Conservation (phyloP, 1,139 yeast species). For the Yamadazyma blattariae region DNA sequence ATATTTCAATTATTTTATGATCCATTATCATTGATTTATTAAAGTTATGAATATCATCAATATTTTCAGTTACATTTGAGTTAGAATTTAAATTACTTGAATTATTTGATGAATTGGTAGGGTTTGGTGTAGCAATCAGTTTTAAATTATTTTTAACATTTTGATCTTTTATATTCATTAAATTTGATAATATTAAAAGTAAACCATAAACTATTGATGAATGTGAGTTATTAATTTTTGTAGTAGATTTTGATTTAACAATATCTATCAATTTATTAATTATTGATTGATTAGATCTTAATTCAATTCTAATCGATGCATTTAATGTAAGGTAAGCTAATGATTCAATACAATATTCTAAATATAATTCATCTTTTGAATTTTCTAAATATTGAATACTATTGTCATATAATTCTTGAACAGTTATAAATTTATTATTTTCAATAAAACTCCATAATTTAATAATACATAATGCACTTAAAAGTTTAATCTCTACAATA, state of each 20-base stretch:
- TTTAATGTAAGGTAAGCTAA: constrained; percentile 46
- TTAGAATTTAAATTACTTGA: constrained; percentile 12
- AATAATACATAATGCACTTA: constrained; percentile 33
- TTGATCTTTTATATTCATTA: constrained; percentile 28
- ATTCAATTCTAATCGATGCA: constrained; percentile 22
- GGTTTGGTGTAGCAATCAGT: constrained; percentile 30
- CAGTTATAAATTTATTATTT: constrained; percentile 16
- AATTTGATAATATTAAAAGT: constrained; percentile 33
- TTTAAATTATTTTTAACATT: constrained; percentile 30
- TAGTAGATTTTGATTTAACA: constrained; percentile 8
- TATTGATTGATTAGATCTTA: constrained; percentile 33
- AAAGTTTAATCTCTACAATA: constrained; percentile 20
- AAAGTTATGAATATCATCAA: constrained; percentile 27
- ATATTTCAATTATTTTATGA: constrained; percentile 23
- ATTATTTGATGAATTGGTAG: no score
- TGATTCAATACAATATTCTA: constrained; percentile 38
- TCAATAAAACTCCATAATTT: constrained; percentile 45
- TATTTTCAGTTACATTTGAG: constrained; percentile 22
- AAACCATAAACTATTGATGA: constrained; percentile 33
- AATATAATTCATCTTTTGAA: constrained; percentile 1
- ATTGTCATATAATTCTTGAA: constrained; percentile 20
- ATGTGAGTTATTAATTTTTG: constrained; percentile 6
- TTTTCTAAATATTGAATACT: constrained; percentile 16
- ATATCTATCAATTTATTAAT: constrained; percentile 20
- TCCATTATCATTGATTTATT: constrained; percentile 26